phyloP scores from a whole-genome alignment of 75 land plant species.

The Chamaecyparis obtusa region DNA sequence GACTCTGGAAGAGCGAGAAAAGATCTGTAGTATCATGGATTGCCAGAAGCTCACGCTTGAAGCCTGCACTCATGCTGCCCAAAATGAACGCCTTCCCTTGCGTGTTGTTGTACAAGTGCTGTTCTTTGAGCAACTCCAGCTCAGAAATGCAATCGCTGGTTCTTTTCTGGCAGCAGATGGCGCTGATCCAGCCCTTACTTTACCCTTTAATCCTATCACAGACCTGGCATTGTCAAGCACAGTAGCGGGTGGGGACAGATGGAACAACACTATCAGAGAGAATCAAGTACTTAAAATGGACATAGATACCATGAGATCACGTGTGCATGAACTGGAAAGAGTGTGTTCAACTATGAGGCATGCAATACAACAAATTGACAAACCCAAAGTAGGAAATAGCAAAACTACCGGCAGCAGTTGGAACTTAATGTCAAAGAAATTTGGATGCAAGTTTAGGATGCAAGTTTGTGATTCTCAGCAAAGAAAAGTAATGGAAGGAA shows the following conservation, averaged over 20 bases:
- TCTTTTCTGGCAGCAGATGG: constrained; percentile 35
- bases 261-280: constrained; percentile 62
- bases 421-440: constrained; percentile 25
- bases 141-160: constrained; percentile 79
- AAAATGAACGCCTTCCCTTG: constrained; percentile 87
- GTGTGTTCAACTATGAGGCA: constrained; percentile 73
- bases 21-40: constrained; percentile 73
- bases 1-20: constrained; percentile 67
- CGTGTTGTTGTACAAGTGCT: constrained; percentile 82
- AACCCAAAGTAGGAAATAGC: constrained; percentile 6
- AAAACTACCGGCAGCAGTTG: not conserved
- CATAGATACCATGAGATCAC: constrained; percentile 78
- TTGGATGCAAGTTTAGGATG: constrained; percentile 67
- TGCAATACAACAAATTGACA: constrained; percentile 70
- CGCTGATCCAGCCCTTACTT: constrained; percentile 13
- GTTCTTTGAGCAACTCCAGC: constrained; percentile 91
- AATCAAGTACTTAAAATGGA: constrained; percentile 80
- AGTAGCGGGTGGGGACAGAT: constrained; percentile 4
- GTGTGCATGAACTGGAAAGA: constrained; percentile 75
- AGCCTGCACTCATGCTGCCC: constrained; percentile 92
- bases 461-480: constrained; percentile 77
- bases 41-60: constrained; percentile 90
- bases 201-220: constrained; percentile 2
- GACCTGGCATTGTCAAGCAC: constrained; percentile 6
- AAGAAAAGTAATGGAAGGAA: constrained; percentile 24